Conservation (phyloP, 768 basidiomycete genomes). For the Exsudoporus frostii region DNA sequence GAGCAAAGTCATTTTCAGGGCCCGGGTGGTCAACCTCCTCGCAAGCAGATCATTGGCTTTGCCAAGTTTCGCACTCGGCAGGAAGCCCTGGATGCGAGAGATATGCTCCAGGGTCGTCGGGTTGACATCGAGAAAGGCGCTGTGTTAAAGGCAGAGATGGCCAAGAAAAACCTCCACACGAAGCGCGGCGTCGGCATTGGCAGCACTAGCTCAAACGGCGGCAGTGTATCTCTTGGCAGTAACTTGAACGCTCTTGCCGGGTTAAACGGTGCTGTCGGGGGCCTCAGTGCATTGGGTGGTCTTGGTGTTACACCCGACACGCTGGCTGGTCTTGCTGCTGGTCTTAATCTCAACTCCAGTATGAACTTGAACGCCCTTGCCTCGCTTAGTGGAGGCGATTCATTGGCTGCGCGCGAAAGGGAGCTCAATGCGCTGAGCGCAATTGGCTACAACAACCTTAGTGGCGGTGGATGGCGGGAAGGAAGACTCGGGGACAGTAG, state of each 20-base stretch:
- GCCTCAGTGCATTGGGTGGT: constrained; percentile 25
- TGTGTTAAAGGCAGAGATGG: constrained; percentile 97
- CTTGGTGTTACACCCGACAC: constrained; percentile 29
- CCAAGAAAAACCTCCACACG: constrained; percentile 98
- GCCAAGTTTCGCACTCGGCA: constrained; percentile 89
- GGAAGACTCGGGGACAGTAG: constrained; percentile 32
- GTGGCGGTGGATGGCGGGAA: constrained; percentile 34
- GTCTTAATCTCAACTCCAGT: constrained; percentile 29
- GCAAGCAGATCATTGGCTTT: constrained; percentile 98
- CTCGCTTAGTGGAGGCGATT: constrained; percentile 21
- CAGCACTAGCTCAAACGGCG: constrained; percentile 29
- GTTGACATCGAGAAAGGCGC: constrained; percentile 93
- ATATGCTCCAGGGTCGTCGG: constrained; percentile 82
- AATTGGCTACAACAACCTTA: constrained; percentile 40
- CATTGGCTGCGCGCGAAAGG: constrained; percentile 43
- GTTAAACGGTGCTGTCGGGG: constrained; percentile 27
- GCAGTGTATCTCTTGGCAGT: constrained; percentile 27
- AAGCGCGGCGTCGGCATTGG: constrained; percentile 84
- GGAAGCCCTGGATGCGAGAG: constrained; percentile 85
- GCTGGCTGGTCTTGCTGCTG: constrained; percentile 27
- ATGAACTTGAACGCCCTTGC: constrained; percentile 27
- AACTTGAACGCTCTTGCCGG: constrained; percentile 23
- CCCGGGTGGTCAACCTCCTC: constrained; percentile 46
- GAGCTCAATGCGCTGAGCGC: constrained; percentile 46
- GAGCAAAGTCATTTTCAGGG: constrained; percentile 35